Conservation (phyloP, 345 rosid species). For the Lepidium didymum region DNA sequence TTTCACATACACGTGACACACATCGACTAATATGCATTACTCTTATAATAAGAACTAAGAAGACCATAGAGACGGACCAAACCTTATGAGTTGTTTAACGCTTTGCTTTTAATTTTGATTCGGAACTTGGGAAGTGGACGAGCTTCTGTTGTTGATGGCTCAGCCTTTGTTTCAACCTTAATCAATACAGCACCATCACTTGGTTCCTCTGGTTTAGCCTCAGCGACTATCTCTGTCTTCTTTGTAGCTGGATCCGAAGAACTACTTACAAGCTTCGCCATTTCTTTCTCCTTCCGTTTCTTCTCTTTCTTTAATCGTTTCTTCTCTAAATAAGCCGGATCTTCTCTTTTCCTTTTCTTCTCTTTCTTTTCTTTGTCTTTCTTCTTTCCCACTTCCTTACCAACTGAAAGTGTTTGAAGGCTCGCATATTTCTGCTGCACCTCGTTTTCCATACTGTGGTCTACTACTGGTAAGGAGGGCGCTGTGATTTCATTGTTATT, state of each 20-base stretch:
- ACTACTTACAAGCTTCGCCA: conserved; percentile 47
- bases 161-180: conserved; percentile 42
- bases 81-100: conserved; percentile 34
- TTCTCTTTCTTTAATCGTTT: conserved; percentile 86
- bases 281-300: conserved; percentile 70
- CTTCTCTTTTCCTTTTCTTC: conserved; percentile 64
- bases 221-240: conserved; percentile 23
- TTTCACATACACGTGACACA: background rate
- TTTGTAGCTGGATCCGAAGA: conserved; percentile 29
- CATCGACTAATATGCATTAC: background rate
- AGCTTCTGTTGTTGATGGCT: conserved; percentile 49
- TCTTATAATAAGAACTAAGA: background rate
- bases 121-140: conserved; percentile 50
- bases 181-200: conserved; percentile 29
- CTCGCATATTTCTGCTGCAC: conserved; percentile 56
- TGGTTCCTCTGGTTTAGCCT: conserved; percentile 39
- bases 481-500: conserved; percentile 33
- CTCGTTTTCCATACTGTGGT: conserved; percentile 36
- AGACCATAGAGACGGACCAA: background rate
- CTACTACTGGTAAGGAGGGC: conserved; percentile 47
- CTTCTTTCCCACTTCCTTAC: conserved; percentile 47
- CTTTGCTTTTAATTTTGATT: conserved; percentile 64
- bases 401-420: conserved; percentile 54
- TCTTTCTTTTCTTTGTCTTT: conserved; percentile 42
- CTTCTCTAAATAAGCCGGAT: conserved; percentile 63